Percentiles rank a stretch among this genome's conserved stretches.
Evolutionary conservation across 2,329 filamentous ascomycete genomes (phyloP).

Genomic region (Trichothecium sympodiale): DNA sequence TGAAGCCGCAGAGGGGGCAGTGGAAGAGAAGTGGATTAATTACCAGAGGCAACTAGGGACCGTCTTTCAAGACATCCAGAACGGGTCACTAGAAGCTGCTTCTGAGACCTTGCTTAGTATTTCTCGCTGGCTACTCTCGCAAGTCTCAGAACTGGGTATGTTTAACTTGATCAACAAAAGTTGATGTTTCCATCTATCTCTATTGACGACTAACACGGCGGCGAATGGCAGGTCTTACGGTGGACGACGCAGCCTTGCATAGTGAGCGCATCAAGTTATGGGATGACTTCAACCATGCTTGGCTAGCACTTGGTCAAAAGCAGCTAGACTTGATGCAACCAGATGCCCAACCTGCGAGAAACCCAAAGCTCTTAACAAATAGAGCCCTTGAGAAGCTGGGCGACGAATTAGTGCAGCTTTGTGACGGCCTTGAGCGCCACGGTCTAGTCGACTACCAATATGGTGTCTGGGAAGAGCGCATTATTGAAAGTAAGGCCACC

Average conservation of each 20-base stretch:
- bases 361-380: conserved; percentile 53
- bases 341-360: conserved; percentile 43
- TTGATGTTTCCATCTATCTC: neutral
- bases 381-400: conserved; percentile 69
- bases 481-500: conserved; percentile 68
- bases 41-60: conserved; percentile 51
- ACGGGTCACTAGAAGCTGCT: conserved; percentile 35
- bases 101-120: conserved; percentile 40
- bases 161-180: conserved; percentile 4
- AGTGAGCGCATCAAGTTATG: conserved; percentile 72
- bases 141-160: conserved; percentile 45
- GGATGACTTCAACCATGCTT: conserved; percentile 90
- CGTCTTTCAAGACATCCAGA: conserved; percentile 62
- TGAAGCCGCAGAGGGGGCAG: conserved; percentile 41
- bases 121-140: conserved; percentile 44
- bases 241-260: conserved; percentile 69
- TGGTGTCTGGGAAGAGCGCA: conserved; percentile 91
- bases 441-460: conserved; percentile 97
- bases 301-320: conserved; percentile 72
- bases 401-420: conserved; percentile 68
- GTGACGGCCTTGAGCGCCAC: conserved; percentile 77
- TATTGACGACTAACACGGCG: conserved; percentile 1
- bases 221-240: conserved; percentile 60
- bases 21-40: conserved; percentile 58
- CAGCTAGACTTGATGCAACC: conserved; percentile 67